Base-by-base conservation (phyloP, 495 filamentous ascomycete genomes). In the Podospora sp. region DNA sequence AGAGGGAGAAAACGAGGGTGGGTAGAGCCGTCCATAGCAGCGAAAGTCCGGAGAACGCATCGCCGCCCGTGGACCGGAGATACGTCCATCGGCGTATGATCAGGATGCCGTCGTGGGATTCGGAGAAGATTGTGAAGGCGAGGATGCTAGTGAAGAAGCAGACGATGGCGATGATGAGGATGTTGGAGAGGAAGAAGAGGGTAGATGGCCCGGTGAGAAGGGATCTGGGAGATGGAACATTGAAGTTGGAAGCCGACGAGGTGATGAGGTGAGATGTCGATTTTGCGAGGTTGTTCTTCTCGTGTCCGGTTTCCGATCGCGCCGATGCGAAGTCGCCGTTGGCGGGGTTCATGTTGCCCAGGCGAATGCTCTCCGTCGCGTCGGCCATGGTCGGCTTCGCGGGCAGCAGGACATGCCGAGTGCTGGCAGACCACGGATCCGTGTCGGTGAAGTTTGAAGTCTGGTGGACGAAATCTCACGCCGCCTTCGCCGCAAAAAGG, bases 71-170 rank as follows among this genome's bases (percentile, higher is more conserved):
- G 25, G 56, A 29, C 5, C 56, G 56, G 25, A 59, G 16, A 22
- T 59, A 59, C 6, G 56, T 26, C 56, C 56, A 59, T 33, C 56
- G 56, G 56, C 56, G 56, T 2, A 59, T 27, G 56, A 35, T 33
- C 8, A 59, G 16, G 3, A 59, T 6, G 26, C 56, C 56, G 27
- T 59, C 56, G 25, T 33, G 2, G 25, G n/a, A 2, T 27, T 22
- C 22, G 25, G 56, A 59, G 8, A 6, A 35, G 25, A 33, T 59
- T 6, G 56, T 59, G 6, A 59, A 27, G 26, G 27, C 7, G 24
- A 59, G 56, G 16, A 59, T 7, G 25, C 7, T 16, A 22, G 26
- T n/a, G 25, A 59, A 33, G 27, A 26, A 59, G 25, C 22, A 9
- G 22, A 18, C n/a, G 9, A 35, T 59, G 56, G 56, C 26, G 25